Base-by-base conservation (phyloP, 129 eudicot species). In the Chrysanthemum lavandulifolium region DNA sequence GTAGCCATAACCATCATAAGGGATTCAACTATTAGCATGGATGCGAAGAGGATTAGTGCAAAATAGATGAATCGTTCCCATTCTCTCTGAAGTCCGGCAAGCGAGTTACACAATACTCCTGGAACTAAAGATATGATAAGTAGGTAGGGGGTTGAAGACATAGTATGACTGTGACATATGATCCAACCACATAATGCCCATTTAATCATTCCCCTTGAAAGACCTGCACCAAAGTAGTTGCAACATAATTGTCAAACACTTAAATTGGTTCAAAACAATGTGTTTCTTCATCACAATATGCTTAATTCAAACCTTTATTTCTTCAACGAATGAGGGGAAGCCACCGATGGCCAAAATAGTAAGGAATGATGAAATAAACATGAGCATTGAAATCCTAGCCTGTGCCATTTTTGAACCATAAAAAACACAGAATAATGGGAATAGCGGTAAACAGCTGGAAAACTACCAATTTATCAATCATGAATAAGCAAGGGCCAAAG, bases 321-420 rank as follows among this genome's bases (percentile, higher is more conserved):
- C 97, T 75, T 92, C 94, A 4, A 92, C 85, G 58, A 92, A 89
- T 1, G 97, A 92, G 59, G 97, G 97, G 75, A 92, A 92, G 13
- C 97, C 94, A 1, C 97, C 94, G 29, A 92, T 85, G 14, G 89
- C 86, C 91, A 89, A 89, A 16, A 89, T 76, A 2, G 97, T 86
- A 50, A 92, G 72, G 70, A 92, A 87, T 8, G 89, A 67, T 63
- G 88, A 82, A 6, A 92, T 87, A 78, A 79, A 92, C 87, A 82
- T 83, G 73, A 89, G 86, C 84, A 87, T 69, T 53, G 89, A 75
- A 27, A 84, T 87, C 85, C 91, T 83, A 21, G 80, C 86, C 96
- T 92, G 87, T 43, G 76, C 45, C 66, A 47, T n/a, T 57, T 58
- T 27, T 16, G 13, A 68, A 31, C 43, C 56, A 67, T 23, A 13